A percentile compares a stretch with the other conserved stretches of the same genome.
These are phyloP conservation scores for Ophiostoma perfectum DNA, from an alignment of 2,329 filamentous ascomycete species.

Conservation along the genomic window DNA sequence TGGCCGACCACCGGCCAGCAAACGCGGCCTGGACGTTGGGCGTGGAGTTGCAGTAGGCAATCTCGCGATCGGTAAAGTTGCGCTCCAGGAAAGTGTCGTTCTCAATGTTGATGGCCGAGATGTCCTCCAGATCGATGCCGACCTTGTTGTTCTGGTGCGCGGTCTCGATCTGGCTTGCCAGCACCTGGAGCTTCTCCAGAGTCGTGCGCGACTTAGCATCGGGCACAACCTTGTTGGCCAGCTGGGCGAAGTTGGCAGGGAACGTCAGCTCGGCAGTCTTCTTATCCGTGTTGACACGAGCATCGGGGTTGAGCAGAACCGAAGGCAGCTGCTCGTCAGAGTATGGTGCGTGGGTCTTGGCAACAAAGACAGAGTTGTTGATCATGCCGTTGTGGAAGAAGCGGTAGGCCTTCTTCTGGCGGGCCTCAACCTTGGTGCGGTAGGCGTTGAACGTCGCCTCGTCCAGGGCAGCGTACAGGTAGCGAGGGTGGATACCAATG, in stretches of 20 bases:
- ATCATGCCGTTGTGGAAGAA: constrained; percentile 98
- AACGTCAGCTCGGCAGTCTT: constrained; percentile 77
- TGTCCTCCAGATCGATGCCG: constrained; percentile 89
- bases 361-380: constrained; percentile 96
- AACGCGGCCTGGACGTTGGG: constrained; percentile 73
- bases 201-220: constrained; percentile 42
- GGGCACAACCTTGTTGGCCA: constrained; percentile 48
- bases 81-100: constrained; percentile 92
- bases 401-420: constrained; percentile 97
- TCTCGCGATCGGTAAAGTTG: constrained; percentile 84
- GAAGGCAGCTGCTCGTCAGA: constrained; percentile 77
- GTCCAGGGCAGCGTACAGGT: constrained; percentile 91
- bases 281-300: constrained; percentile 78
- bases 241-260: constrained; percentile 61
- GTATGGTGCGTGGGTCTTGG: constrained; percentile 89
- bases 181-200: constrained; percentile 68
- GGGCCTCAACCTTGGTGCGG: constrained; percentile 78
- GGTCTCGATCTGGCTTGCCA: constrained; percentile 61
- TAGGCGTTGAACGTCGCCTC: constrained; percentile 76
- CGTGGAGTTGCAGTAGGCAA: constrained; percentile 74
- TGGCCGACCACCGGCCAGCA: constrained; percentile 92
- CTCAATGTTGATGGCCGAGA: constrained; percentile 80
- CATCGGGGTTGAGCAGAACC: constrained; percentile 90
- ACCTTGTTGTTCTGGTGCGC: constrained; percentile 62
- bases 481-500: constrained; percentile 94